These are phyloP conservation scores for Cercis canadensis DNA, from an alignment of 306 rosid species.

Conservation along the genomic window DNA sequence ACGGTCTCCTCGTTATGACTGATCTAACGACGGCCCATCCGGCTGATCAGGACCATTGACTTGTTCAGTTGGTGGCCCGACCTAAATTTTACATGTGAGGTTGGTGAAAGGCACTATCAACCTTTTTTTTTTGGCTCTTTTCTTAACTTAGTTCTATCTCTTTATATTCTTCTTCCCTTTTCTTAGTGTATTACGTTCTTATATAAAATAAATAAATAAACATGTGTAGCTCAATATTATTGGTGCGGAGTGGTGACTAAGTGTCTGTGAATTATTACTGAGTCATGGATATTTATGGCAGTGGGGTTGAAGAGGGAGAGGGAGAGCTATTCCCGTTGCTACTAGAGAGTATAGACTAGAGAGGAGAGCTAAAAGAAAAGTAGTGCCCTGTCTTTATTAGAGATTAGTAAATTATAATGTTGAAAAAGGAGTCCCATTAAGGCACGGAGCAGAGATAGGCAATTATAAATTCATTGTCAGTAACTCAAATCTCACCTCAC, in stretches of 20 bases:
- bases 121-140: slow-evolving; percentile 31
- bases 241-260: too few relatives aligned
- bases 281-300: slow-evolving; percentile 54
- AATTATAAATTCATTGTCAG: slow-evolving; percentile 70
- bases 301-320: slow-evolving; percentile 28
- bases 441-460: slow-evolving; percentile 37
- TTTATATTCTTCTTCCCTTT: too few relatives aligned
- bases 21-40: slow-evolving; percentile 61
- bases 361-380: slow-evolving; percentile 55
- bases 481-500: slow-evolving; percentile 65
- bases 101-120: slow-evolving; percentile 77
- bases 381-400: slow-evolving; percentile 65
- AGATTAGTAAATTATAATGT: slow-evolving; percentile 25
- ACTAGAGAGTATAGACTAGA: too few relatives aligned
- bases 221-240: too few relatives aligned
- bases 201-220: too few relatives aligned
- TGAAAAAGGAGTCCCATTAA: slow-evolving; percentile 25
- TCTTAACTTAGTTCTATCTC: background rate
- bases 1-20: slow-evolving; percentile 41
- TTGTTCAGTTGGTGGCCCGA: slow-evolving; percentile 67
- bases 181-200: too few relatives aligned
- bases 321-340: too few relatives aligned
- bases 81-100: slow-evolving; percentile 62
- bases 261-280: slow-evolving; percentile 45
- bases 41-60: slow-evolving; percentile 73